phyloP scores from a whole-genome alignment of 345 rosid genomes.

The Populus deltoides region DNA sequence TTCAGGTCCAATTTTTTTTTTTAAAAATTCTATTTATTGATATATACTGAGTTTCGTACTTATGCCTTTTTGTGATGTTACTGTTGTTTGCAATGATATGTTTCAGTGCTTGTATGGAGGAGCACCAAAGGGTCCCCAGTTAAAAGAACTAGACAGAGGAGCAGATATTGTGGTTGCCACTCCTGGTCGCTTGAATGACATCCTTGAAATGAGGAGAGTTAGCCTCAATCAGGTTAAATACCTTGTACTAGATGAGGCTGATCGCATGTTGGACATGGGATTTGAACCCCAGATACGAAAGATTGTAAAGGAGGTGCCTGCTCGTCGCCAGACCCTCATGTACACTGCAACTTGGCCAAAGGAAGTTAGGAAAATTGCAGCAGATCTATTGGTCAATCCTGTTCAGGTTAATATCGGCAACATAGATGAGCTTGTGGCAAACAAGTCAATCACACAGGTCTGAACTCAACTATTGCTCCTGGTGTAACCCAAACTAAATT shows the following conservation, averaged over 20 bases:
- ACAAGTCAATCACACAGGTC: constrained; percentile 97
- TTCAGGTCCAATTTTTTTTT: neutral
- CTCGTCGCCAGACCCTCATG: constrained; percentile 96
- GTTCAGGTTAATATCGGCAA: constrained; percentile 97
- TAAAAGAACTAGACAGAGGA: constrained; percentile 89
- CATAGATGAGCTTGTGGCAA: constrained; percentile 96
- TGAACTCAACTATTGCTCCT: constrained; percentile 1
- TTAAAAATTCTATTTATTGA: neutral
- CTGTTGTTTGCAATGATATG: constrained; percentile 4
- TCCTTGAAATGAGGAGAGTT: constrained; percentile 90
- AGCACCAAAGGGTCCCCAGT: constrained; percentile 95
- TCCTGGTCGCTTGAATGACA: constrained; percentile 96
- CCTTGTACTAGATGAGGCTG: constrained; percentile 98
- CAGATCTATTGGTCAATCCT: constrained; percentile 88
- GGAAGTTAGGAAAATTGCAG: constrained; percentile 97
- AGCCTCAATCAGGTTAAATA: constrained; percentile 84
- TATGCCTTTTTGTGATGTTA: neutral
- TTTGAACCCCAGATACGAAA: constrained; percentile 97
- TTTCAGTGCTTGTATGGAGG: constrained; percentile 93
- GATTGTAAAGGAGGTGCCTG: constrained; percentile 89
- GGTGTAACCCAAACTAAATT: neutral
- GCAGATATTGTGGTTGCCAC: constrained; percentile 95
- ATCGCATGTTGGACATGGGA: constrained; percentile 99
- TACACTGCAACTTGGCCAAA: constrained; percentile 98
- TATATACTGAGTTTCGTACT: too few relatives aligned